Evolutionary conservation across 2,329 filamentous ascomycete species (phyloP).

Genomic region (Cordyceps pruinosa): DNA sequence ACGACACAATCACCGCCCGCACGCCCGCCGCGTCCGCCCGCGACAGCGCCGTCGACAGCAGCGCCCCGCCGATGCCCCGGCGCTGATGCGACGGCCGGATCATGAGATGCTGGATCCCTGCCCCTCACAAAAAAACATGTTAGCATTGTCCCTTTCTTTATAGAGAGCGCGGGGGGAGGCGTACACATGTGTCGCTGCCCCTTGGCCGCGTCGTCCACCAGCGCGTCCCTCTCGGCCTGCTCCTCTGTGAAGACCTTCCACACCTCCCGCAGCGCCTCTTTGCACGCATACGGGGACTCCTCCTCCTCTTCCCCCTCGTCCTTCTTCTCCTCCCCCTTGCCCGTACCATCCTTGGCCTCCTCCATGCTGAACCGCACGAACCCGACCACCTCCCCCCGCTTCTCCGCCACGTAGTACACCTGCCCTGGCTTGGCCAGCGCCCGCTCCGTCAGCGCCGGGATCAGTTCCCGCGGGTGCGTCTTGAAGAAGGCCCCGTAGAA

Average conservation of each 20-base stretch:
- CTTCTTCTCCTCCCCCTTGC: neutral
- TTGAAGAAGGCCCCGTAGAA: slow-evolving; percentile 18
- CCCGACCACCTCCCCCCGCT: slow-evolving; percentile 12
- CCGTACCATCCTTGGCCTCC: slow-evolving; percentile 5
- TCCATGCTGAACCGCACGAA: slow-evolving; percentile 13
- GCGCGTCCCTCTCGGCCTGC: slow-evolving; percentile 17
- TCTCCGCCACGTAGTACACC: slow-evolving; percentile 13
- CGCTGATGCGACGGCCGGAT: slow-evolving; percentile 18
- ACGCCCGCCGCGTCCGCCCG: slow-evolving; percentile 12
- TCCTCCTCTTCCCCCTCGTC: neutral
- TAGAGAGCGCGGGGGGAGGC: neutral
- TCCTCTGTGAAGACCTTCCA: slow-evolving; percentile 18
- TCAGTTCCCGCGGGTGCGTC: slow-evolving; percentile 12
- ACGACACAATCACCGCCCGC: slow-evolving; percentile 16
- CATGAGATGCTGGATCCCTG: slow-evolving; percentile 20
- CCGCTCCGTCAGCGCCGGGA: slow-evolving; percentile 3
- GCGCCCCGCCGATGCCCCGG: slow-evolving; percentile 14
- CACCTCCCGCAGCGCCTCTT: slow-evolving; percentile 17
- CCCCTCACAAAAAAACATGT: neutral
- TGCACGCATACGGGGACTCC: slow-evolving; percentile 14
- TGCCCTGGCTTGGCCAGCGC: slow-evolving; percentile 6
- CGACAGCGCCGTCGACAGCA: slow-evolving; percentile 13
- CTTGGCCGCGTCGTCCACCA: slow-evolving; percentile 14
- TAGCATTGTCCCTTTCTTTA: neutral
- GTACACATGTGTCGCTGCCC: slow-evolving; percentile 17